Conservation (phyloP, 2,329 filamentous ascomycete genomes). For the Penicillium sp. region DNA sequence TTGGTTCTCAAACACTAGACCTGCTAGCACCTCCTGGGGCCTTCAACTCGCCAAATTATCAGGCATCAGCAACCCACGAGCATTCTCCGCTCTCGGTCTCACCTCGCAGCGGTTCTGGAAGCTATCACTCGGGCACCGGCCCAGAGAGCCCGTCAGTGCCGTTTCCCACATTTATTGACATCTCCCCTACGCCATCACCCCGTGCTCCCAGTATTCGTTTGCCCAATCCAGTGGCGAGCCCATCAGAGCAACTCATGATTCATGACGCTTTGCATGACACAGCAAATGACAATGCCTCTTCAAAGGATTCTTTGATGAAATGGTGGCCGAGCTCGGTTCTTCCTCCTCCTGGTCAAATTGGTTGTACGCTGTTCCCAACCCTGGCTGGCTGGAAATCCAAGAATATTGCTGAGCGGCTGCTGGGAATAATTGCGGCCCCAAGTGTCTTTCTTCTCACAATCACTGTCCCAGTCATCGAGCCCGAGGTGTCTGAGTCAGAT, state of each 20-base stretch:
- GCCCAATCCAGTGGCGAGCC: constrained; percentile 48
- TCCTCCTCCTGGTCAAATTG: constrained; percentile 70
- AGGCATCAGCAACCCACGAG: constrained; percentile 23
- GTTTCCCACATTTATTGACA: constrained; percentile 70
- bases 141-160: constrained; percentile 55
- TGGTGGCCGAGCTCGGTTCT: constrained; percentile 84
- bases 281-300: constrained; percentile 44
- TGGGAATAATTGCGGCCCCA: constrained; percentile 82
- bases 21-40: constrained; percentile 48
- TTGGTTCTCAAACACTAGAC: constrained; percentile 36
- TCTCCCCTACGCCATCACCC: constrained; percentile 49
- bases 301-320: constrained; percentile 48
- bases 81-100: constrained; percentile 35
- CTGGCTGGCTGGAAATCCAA: constrained; percentile 80
- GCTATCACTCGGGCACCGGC: constrained; percentile 12
- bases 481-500: constrained; percentile 55
- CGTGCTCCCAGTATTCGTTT: constrained; percentile 59
- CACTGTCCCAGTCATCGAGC: constrained; percentile 88
- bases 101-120: constrained; percentile 27
- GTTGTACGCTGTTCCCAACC: constrained; percentile 82
- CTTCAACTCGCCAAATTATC: constrained; percentile 43
- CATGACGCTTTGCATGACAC: constrained; percentile 34
- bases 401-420: constrained; percentile 76
- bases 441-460: constrained; percentile 88
- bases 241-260: constrained; percentile 31